Percentiles rank a stretch among this genome's conserved stretches.
phyloP scores from a whole-genome alignment of 2,329 filamentous ascomycete genomes.

The Xylogone sp. region DNA sequence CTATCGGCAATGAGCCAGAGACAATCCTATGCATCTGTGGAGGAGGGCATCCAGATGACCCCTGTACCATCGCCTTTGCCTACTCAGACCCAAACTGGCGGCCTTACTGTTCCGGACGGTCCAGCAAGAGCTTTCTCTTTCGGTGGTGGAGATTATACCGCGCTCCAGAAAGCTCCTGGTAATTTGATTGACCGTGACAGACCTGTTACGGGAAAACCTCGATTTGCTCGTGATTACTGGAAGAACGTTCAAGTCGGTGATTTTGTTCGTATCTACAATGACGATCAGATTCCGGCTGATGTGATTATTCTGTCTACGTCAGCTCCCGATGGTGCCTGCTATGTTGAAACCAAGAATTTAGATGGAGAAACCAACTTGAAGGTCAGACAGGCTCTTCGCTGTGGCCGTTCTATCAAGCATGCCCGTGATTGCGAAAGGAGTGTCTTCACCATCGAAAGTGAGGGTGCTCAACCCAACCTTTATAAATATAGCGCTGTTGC shows the following conservation, averaged over 20 bases:
- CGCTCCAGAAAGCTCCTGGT: slow-evolving; percentile 33
- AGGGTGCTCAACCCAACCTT: slow-evolving; percentile 86
- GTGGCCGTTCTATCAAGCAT: slow-evolving; percentile 77
- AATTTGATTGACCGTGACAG: slow-evolving; percentile 71
- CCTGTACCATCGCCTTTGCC: slow-evolving; percentile 81
- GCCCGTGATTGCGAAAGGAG: slow-evolving; percentile 89
- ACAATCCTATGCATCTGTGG: slow-evolving; percentile 49
- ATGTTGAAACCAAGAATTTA: slow-evolving; percentile 96
- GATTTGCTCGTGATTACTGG: slow-evolving; percentile 92
- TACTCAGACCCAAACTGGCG: slow-evolving; percentile 27
- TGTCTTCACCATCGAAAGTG: slow-evolving; percentile 85
- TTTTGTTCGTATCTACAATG: slow-evolving; percentile 93
- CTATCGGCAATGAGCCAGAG: slow-evolving; percentile 30
- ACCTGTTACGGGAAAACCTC: slow-evolving; percentile 63
- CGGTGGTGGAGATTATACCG: slow-evolving; percentile 31
- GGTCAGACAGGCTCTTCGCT: slow-evolving; percentile 85
- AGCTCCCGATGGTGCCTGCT: slow-evolving; percentile 90
- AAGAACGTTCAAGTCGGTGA: slow-evolving; percentile 94
- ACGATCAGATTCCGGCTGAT: slow-evolving; percentile 93
- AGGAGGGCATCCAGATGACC: slow-evolving; percentile 88
- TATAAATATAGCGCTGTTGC: slow-evolving; percentile 93
- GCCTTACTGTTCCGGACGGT: slow-evolving; percentile 24
- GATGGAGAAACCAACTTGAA: slow-evolving; percentile 98
- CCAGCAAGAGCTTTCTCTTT: slow-evolving; percentile 32
- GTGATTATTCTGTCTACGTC: slow-evolving; percentile 90